Percentiles rank a stretch among this genome's conserved stretches.
These are phyloP conservation scores for Flaveria ramosissima DNA, from an alignment of 129 eudicot genomes.

Conservation along the genomic window DNA sequence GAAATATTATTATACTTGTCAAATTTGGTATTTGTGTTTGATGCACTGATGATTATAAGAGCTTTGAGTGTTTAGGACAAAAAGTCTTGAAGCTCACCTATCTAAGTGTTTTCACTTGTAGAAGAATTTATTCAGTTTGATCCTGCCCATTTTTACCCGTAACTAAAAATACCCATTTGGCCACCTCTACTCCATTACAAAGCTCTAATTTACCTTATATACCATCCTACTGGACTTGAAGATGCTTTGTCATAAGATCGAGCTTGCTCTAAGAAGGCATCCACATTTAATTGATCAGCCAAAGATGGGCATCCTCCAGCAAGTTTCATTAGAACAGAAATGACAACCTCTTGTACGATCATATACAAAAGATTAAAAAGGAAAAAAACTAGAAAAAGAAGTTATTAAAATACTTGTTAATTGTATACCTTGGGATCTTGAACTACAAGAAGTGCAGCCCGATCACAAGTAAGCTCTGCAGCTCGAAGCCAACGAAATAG, in stretches of 20 bases:
- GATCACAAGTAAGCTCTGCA: conserved; percentile 97
- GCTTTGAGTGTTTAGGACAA: background rate
- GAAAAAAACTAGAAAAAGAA: background rate
- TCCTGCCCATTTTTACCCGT: background rate
- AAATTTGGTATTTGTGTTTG: background rate
- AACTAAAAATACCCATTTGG: background rate
- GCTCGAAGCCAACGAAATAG: conserved; percentile 93
- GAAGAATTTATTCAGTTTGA: background rate
- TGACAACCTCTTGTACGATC: conserved; percentile 94
- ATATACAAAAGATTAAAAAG: conserved; percentile 23
- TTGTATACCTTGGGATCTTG: conserved; percentile 91
- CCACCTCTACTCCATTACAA: background rate
- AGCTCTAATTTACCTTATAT: conserved; percentile 59
- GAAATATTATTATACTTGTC: background rate
- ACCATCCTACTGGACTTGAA: conserved; percentile 94
- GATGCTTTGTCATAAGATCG: conserved; percentile 96
- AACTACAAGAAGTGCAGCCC: conserved; percentile 98
- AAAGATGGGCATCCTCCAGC: conserved; percentile 98
- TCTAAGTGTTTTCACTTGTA: background rate
- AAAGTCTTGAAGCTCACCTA: background rate
- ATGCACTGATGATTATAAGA: background rate
- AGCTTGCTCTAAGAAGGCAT: conserved; percentile 98
- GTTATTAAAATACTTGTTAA: background rate
- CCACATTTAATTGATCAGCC: conserved; percentile 95
- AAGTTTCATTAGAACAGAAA: conserved; percentile 95